phyloP scores from a whole-genome alignment of 2,329 filamentous ascomycete genomes.

The Davidsoniella virescens region DNA sequence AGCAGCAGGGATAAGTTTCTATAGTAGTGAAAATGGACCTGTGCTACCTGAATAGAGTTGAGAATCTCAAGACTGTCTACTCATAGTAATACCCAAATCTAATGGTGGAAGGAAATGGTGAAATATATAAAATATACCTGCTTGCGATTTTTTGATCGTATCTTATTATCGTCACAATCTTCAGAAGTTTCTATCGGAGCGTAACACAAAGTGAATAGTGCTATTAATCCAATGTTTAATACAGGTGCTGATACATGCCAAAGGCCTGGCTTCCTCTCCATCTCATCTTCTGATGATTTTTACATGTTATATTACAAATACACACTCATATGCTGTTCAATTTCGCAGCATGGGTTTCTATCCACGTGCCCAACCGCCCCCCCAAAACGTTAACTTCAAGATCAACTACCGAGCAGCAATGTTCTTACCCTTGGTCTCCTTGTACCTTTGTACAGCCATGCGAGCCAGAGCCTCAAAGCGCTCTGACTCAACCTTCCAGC shows the following conservation, averaged over 20 bases:
- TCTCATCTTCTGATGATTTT: background rate
- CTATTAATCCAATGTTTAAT: conserved; percentile 9
- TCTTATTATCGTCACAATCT: too few relatives aligned
- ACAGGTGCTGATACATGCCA: conserved; percentile 10
- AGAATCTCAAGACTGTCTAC: too few relatives aligned
- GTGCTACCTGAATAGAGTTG: too few relatives aligned
- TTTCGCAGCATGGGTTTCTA: background rate
- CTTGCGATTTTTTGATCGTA: too few relatives aligned
- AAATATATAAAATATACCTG: too few relatives aligned
- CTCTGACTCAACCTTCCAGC: conserved; percentile 16
- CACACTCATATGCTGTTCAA: conserved; percentile 7
- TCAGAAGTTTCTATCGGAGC: too few relatives aligned
- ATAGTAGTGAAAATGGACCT: too few relatives aligned
- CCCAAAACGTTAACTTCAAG: conserved; percentile 25
- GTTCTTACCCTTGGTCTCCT: conserved; percentile 18
- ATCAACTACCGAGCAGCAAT: conserved; percentile 28
- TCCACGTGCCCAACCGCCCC: background rate
- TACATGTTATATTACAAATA: conserved; percentile 12
- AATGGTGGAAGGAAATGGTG: too few relatives aligned
- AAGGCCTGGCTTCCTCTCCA: conserved; percentile 8
- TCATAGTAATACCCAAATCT: too few relatives aligned
- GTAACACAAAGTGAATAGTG: too few relatives aligned
- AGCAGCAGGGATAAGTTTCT: too few relatives aligned
- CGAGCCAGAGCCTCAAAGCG: conserved; percentile 9
- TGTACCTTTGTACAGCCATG: conserved; percentile 19